These are phyloP conservation scores for Globisporangium lucens DNA, from an alignment of 352 stramenopile genomes.

Conservation along the genomic window DNA sequence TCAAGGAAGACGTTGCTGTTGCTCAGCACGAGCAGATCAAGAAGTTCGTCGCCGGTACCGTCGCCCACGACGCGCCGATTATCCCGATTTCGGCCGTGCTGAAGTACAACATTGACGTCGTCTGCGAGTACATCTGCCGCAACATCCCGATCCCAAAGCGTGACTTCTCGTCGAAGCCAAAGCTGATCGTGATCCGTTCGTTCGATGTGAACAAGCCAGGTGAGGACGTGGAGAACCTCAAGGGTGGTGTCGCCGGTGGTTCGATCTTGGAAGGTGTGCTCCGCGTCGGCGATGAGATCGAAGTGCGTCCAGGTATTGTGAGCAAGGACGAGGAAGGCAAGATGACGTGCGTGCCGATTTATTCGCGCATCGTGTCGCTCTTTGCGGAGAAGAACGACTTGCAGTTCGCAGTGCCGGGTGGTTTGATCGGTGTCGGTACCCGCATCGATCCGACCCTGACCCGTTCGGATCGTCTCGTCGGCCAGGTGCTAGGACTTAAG, in stretches of 20 bases:
- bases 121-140: constrained; percentile 99
- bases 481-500: constrained; percentile 97
- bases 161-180: constrained; percentile 97
- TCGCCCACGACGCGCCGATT: constrained; percentile 97
- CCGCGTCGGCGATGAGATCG: constrained; percentile 97
- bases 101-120: constrained; percentile 99
- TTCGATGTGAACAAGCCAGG: constrained; percentile 99
- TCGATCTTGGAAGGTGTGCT: constrained; percentile 98
- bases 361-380: constrained; percentile 94
- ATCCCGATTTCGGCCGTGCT: constrained; percentile 99
- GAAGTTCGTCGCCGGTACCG: constrained; percentile 87
- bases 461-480: constrained; percentile 98
- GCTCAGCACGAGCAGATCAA: constrained; percentile 98
- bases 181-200: constrained; percentile 99
- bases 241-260: constrained; percentile 90
- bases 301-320: constrained; percentile 99
- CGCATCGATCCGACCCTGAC: constrained; percentile 99
- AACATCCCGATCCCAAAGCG: constrained; percentile 98
- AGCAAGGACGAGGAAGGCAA: constrained; percentile 97
- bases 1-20: constrained; percentile 97
- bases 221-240: constrained; percentile 97
- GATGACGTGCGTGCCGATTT: constrained; percentile 93
- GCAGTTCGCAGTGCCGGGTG: constrained; percentile 98
- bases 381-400: constrained; percentile 99
- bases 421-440: constrained; percentile 99